Evolutionary conservation across 2,329 filamentous ascomycete species (phyloP), one percentile per base, ranked within the genome.

Genomic region (Cercospora citrullina): DNA sequence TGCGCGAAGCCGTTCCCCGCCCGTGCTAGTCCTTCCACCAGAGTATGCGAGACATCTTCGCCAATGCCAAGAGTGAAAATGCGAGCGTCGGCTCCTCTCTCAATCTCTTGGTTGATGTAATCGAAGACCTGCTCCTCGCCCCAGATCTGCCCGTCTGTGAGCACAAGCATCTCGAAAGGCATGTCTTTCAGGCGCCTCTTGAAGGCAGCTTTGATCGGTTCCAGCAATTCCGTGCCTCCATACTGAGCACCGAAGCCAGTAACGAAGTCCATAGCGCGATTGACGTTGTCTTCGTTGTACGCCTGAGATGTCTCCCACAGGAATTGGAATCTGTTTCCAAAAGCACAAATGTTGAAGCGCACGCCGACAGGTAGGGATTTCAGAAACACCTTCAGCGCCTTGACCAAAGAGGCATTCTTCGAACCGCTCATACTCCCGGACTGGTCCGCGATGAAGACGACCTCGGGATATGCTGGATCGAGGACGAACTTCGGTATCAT

Each of bases 391-490:
- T 85, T 83, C 23, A 91, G 80, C 0, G 88, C 88, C 1, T 83
- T 78, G 26, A 83, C 79, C 3, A 89, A 81, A 33, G 87, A 83
- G 0, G 72, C 69, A 1, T 90, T 90, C 45, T 84, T 86, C 4
- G 71, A 70, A 0, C 77, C 74, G 0, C 51, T 28, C 89, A 91
- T 91, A 67, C 88, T 91, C 0, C 89, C 90, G 65, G 89, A 91
- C 62, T 90, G 85, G 75, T 93, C 91, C 65, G 88, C 90, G 4
- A 93, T 80, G 71, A 93, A 92, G 18, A 93, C 86, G 23, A 93
- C 84, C 75, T 93, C 90, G 0, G 85, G 85, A 18, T 77, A 79
- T 8, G 84, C 81, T 0, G 83, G 75, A 0, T 87, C 86, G 0
- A 91, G 79, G n/a, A 82, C 81, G 78, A 92, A 91, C 69, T 87